Evolutionary conservation across 768 basidiomycete genomes (phyloP).

Genomic region (Imleria badia): DNA sequence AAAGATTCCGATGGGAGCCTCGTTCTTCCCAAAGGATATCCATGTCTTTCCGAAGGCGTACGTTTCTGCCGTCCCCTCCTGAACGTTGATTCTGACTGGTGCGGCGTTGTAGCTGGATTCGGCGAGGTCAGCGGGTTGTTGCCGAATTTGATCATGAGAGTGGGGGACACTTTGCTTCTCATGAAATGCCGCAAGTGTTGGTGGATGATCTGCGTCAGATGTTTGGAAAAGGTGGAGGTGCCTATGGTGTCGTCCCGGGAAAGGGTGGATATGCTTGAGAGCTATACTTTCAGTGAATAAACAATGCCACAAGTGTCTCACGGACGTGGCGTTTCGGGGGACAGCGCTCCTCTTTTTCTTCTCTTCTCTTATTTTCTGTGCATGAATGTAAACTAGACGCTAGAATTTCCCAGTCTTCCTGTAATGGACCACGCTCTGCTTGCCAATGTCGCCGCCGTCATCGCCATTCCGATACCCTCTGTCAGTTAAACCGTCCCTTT

Average conservation of each 20-base stretch:
- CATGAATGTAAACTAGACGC: background rate
- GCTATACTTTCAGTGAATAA: no score
- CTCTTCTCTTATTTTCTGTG: background rate
- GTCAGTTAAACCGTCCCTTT: conserved; percentile 24
- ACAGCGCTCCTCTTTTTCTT: background rate
- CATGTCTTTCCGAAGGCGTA: conserved; percentile 36
- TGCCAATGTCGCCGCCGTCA: conserved; percentile 19
- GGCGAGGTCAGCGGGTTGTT: conserved; percentile 39
- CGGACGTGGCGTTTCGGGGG: background rate
- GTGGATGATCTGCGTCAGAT: conserved; percentile 53
- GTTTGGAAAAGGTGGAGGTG: conserved; percentile 53
- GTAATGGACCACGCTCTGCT: conserved; percentile 28
- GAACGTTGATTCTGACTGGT: background rate
- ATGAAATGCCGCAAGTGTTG: conserved; percentile 48
- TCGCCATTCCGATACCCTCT: conserved; percentile 23
- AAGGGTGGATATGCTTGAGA: conserved; percentile 40
- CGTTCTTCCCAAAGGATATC: conserved; percentile 52
- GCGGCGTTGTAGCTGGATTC: conserved; percentile 39
- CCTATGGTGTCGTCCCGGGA: conserved; percentile 46
- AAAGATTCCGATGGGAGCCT: conserved; percentile 46
- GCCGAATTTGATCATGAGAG: conserved; percentile 47
- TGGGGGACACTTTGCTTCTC: conserved; percentile 61
- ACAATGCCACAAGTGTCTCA: background rate
- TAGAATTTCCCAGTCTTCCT: background rate
- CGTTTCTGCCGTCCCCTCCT: conserved; percentile 12